These are phyloP conservation scores for Sutorius eximius DNA, from an alignment of 1,284 basidiomycete species.

Conservation along the genomic window DNA sequence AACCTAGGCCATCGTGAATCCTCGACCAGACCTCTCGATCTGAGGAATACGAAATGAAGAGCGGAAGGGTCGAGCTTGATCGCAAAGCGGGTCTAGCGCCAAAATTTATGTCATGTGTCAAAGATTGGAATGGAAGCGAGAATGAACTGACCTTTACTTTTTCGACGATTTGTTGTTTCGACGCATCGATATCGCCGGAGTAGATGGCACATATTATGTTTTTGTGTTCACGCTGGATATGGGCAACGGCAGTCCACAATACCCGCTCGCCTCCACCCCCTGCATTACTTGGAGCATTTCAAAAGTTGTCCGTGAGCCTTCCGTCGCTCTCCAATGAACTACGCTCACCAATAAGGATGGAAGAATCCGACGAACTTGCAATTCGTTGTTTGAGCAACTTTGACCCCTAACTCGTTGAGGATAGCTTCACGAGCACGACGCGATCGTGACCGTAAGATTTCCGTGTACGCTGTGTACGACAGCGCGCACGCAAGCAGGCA, in stretches of 20 bases:
- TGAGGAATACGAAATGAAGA: slow-evolving; percentile 79
- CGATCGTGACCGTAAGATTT: slow-evolving; percentile 24
- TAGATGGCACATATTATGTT: slow-evolving; percentile 84
- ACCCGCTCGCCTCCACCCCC: slow-evolving; percentile 98
- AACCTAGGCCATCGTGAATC: slow-evolving; percentile 85
- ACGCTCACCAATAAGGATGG: slow-evolving; percentile 89
- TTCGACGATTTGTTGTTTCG: slow-evolving; percentile 79
- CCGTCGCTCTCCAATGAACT: slow-evolving; percentile 5
- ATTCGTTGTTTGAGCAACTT: background rate
- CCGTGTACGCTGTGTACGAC: slow-evolving; percentile 28
- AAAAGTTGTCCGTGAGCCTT: slow-evolving; percentile 40
- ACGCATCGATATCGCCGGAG: slow-evolving; percentile 80
- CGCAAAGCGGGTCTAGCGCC: slow-evolving; percentile 75
- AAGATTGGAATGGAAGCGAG: background rate
- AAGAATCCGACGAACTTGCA: slow-evolving; percentile 80
- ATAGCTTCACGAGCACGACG: slow-evolving; percentile 18
- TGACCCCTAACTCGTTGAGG: slow-evolving; percentile 18
- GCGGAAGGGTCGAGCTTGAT: slow-evolving; percentile 66
- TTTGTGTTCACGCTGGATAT: slow-evolving; percentile 73
- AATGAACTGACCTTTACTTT: slow-evolving; percentile 71
- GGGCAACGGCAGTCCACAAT: slow-evolving; percentile 87
- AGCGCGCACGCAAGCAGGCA: slow-evolving; percentile 14
- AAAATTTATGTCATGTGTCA: background rate
- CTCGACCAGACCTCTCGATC: slow-evolving; percentile 72
- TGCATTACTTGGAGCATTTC: slow-evolving; percentile 70